Evolutionary conservation across 495 filamentous ascomycete species (phyloP).

Genomic region (Entonaema liquescens): DNA sequence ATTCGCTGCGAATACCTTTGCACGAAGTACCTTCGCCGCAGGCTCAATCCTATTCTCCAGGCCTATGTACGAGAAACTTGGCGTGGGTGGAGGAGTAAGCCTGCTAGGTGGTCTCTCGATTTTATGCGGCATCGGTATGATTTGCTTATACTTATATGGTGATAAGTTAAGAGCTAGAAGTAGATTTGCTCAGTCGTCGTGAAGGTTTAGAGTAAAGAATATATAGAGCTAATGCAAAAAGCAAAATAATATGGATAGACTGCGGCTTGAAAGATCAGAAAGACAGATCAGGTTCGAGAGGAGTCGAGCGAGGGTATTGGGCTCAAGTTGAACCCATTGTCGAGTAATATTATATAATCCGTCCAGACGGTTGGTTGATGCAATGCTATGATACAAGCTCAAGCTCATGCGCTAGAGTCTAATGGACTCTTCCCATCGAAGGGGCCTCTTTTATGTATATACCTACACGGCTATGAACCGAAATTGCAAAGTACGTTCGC

Average conservation of each 20-base stretch:
- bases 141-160: slow-evolving; percentile 32
- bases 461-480: slow-evolving; percentile 6
- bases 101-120: slow-evolving; percentile 57
- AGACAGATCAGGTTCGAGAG: neutral
- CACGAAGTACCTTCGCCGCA: slow-evolving; percentile 63
- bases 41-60: slow-evolving; percentile 64
- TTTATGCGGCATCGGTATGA: slow-evolving; percentile 28
- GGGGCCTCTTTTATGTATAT: slow-evolving; percentile 10
- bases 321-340: slow-evolving; percentile 27
- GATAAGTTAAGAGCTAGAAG: slow-evolving; percentile 30
- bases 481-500: neutral
- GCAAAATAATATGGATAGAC: neutral
- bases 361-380: slow-evolving; percentile 31
- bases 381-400: slow-evolving; percentile 33
- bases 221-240: neutral
- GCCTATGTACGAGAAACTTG: slow-evolving; percentile 62
- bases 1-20: slow-evolving; percentile 63
- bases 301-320: neutral
- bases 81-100: slow-evolving; percentile 69
- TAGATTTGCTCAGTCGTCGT: slow-evolving; percentile 37
- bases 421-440: slow-evolving; percentile 10
- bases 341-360: slow-evolving; percentile 22
- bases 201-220: neutral
- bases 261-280: neutral
- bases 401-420: slow-evolving; percentile 18